phyloP scores from a whole-genome alignment of 2,329 filamentous ascomycete genomes.

The Penicillium concentricum region DNA sequence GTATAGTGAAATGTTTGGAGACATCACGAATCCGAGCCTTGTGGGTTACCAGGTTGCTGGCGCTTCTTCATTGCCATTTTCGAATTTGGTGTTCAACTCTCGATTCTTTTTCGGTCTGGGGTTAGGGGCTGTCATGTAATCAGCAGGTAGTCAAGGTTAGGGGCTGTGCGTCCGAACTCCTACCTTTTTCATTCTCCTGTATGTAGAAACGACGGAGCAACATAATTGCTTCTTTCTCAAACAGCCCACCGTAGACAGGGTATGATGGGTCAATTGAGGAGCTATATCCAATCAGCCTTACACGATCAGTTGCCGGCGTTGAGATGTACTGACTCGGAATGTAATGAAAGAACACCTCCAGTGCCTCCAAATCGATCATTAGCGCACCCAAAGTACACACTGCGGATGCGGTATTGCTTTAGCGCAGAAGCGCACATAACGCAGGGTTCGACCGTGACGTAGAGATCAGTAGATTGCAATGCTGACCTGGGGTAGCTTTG shows the following conservation, averaged over 20 bases:
- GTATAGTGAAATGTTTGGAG: background rate
- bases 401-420: conserved; percentile 80
- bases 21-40: background rate
- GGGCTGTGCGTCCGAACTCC: background rate
- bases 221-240: conserved; percentile 89
- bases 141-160: conserved; percentile 4
- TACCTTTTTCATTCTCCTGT: conserved; percentile 92
- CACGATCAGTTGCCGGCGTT: background rate
- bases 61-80: conserved; percentile 15
- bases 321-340: conserved; percentile 58
- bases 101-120: conserved; percentile 64
- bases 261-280: conserved; percentile 75
- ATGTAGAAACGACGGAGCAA: conserved; percentile 92
- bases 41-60: background rate
- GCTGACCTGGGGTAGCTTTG: conserved; percentile 65
- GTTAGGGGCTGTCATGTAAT: conserved; percentile 53
- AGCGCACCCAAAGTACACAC: conserved; percentile 90
- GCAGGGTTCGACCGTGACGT: conserved; percentile 97
- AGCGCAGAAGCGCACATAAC: conserved; percentile 97
- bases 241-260: conserved; percentile 81
- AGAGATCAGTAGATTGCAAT: conserved; percentile 73
- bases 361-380: conserved; percentile 98
- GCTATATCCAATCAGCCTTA: conserved; percentile 40
- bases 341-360: conserved; percentile 86
- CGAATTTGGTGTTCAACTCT: conserved; percentile 61